A percentile compares a stretch with the other conserved stretches of the same genome.
Conservation (phyloP, 2,329 filamentous ascomycete genomes). For the Aureobasidium sp. region DNA sequence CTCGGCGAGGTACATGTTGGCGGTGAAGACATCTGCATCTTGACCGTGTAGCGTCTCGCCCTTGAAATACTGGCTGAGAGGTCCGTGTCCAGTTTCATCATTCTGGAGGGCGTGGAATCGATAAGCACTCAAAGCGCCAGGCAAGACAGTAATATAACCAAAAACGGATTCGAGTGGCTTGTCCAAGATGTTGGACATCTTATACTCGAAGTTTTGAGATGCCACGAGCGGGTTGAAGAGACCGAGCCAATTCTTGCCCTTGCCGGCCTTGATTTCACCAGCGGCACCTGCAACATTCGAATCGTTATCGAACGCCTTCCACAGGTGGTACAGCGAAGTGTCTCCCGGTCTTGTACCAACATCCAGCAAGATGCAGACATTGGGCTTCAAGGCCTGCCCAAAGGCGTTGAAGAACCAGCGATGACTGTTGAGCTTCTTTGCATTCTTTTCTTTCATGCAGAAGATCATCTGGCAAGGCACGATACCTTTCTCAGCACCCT, state of each 20-base stretch:
- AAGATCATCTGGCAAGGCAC: slow-evolving; percentile 98
- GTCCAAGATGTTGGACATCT: slow-evolving; percentile 98
- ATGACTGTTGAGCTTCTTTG: slow-evolving; percentile 96
- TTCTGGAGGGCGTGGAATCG: slow-evolving; percentile 94
- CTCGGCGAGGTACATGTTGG: slow-evolving; percentile 90
- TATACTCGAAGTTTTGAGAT: slow-evolving; percentile 98
- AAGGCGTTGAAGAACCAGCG: slow-evolving; percentile 99
- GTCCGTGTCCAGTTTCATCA: slow-evolving; percentile 89
- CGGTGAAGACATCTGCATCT: slow-evolving; percentile 93
- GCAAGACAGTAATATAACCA: slow-evolving; percentile 94
- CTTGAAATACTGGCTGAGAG: slow-evolving; percentile 97
- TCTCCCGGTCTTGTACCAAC: slow-evolving; percentile 86
- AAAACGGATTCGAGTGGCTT: slow-evolving; percentile 96
- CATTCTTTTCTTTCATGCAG: slow-evolving; percentile 95
- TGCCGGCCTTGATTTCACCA: slow-evolving; percentile 95
- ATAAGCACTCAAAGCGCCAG: slow-evolving; percentile 90
- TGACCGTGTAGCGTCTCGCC: slow-evolving; percentile 94
- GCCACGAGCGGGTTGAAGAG: slow-evolving; percentile 90
- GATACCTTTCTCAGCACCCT: slow-evolving; percentile 97
- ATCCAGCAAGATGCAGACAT: slow-evolving; percentile 93
- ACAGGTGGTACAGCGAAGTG: slow-evolving; percentile 91
- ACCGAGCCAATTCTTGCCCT: slow-evolving; percentile 73
- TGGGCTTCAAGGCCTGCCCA: slow-evolving; percentile 82
- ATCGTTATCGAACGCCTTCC: slow-evolving; percentile 98
- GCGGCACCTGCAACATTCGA: slow-evolving; percentile 95